Evolutionary conservation across 768 basidiomycete genomes (phyloP), one percentile per base, ranked within the genome.

Genomic region (Butyriboletus loyo): DNA sequence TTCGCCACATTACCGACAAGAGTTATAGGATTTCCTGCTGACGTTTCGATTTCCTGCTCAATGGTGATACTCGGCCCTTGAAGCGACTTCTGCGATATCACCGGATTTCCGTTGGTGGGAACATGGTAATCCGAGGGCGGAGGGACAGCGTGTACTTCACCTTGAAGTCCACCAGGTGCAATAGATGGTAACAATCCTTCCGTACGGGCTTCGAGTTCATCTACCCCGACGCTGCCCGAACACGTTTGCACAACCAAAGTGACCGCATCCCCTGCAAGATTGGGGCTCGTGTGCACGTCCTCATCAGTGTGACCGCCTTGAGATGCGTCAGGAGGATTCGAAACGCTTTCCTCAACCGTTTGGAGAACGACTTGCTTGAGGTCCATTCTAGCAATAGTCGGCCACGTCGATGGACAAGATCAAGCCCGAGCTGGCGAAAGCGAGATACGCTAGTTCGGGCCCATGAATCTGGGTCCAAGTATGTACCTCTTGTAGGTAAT

Each of bases 401-500:
- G 14, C 28, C 17, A 24, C 9, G 27, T 46, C 51, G 45, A 36
- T 31, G 22, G 27, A n/a, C 3, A 24, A 30, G 35, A 40, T 24
- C 13, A 34, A 27, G 9, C 24, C 42, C 13, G 21, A 32, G 31
- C 38, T 10, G 8, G 38, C 52, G 27, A 30, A 27, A 25, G 57
- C 35, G 27, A 14, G 41, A 43, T 57, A 24, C 43, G 44, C 42
- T 4, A 48, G 24, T 50, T 34, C 44, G 31, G 22, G 22, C 4
- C 31, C 31, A n/a, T 34, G 11, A 46, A 25, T 21, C 15, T 46
- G 45, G 25, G n/a, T 42, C 25, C 8, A 40, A 39, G 22, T 39
- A 24, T 21, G n/a, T 43, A 24, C 28, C 21, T 38, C 45, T 14
- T 48, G 44, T 57, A 54, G 25, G 38, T 47, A 50, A 54, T 21